phyloP scores from a whole-genome alignment of 2,329 filamentous ascomycete genomes.

The Aspergillus sp. region DNA sequence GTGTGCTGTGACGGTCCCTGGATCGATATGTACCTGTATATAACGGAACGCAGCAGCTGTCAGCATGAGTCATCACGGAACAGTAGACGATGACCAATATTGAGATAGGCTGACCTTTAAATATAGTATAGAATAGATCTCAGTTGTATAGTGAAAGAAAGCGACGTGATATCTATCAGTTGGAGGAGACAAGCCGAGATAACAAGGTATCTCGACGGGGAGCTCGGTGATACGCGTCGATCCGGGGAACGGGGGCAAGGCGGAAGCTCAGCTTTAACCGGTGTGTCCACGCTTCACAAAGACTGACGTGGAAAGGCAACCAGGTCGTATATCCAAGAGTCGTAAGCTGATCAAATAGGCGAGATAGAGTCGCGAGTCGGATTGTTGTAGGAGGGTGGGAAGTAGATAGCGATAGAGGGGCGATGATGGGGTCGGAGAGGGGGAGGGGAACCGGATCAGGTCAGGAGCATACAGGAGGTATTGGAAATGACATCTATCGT shows the following conservation, averaged over 20 bases:
- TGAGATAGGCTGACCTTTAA: background rate
- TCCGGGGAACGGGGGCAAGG: conserved; percentile 25
- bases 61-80: conserved; percentile 18
- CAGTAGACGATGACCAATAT: background rate
- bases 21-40: conserved; percentile 3
- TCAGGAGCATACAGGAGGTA: conserved; percentile 18
- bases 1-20: conserved; percentile 1
- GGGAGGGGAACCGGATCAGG: conserved; percentile 20
- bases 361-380: conserved; percentile 1
- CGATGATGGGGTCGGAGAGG: conserved; percentile 13
- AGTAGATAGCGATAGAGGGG: conserved; percentile 15
- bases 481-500: conserved; percentile 18
- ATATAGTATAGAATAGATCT: background rate
- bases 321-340: background rate
- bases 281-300: conserved; percentile 8
- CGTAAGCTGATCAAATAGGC: background rate
- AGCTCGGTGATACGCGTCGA: conserved; percentile 30
- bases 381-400: conserved; percentile 8
- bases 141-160: background rate
- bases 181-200: conserved; percentile 3
- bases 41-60: conserved; percentile 10
- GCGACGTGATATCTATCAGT: background rate
- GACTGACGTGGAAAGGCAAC: background rate
- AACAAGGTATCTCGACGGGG: conserved; percentile 27
- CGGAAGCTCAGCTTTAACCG: conserved; percentile 26